Percentiles rank a stretch among this genome's conserved stretches.
Evolutionary conservation across 192 early-diverging fungal genomes (phyloP).

Genomic region (Coemansia sp.): DNA sequence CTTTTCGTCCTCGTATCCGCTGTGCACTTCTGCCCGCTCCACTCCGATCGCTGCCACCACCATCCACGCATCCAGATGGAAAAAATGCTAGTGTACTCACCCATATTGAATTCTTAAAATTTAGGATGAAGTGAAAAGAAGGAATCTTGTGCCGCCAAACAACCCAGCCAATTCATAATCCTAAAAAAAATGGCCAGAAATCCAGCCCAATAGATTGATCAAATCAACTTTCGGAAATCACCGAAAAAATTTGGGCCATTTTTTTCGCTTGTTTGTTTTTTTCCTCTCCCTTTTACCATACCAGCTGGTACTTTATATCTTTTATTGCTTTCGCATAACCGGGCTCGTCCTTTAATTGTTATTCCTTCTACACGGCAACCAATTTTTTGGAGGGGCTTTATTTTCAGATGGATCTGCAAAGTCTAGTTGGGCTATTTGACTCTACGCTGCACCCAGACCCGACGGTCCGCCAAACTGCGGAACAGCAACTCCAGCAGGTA

Average conservation of each 20-base stretch:
- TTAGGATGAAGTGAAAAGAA: constrained; percentile 37
- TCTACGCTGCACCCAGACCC: constrained; percentile 78
- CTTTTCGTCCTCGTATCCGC: neutral
- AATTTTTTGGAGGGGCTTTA: neutral
- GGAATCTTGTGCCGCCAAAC: constrained; percentile 5
- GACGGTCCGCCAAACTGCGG: constrained; percentile 77
- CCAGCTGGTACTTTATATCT: neutral
- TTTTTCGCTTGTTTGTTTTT: neutral
- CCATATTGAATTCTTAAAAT: constrained; percentile 35
- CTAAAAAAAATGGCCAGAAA: neutral
- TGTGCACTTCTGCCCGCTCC: no score
- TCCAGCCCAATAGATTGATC: neutral
- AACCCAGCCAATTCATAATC: no score
- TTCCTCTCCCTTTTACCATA: neutral
- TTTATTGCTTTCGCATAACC: neutral
- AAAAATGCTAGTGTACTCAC: constrained; percentile 17
- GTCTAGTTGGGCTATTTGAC: constrained; percentile 60
- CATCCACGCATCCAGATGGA: constrained; percentile 3
- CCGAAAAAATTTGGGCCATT: neutral
- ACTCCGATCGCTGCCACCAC: neutral
- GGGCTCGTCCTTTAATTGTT: neutral
- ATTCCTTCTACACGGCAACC: neutral
- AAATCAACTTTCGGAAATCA: neutral
- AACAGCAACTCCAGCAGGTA: constrained; percentile 74
- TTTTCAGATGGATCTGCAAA: constrained; percentile 30